A percentile compares a stretch with the other conserved stretches of the same genome.
phyloP scores from a whole-genome alignment of 352 stramenopile genomes.

The Globisporangium recalcitrans region DNA sequence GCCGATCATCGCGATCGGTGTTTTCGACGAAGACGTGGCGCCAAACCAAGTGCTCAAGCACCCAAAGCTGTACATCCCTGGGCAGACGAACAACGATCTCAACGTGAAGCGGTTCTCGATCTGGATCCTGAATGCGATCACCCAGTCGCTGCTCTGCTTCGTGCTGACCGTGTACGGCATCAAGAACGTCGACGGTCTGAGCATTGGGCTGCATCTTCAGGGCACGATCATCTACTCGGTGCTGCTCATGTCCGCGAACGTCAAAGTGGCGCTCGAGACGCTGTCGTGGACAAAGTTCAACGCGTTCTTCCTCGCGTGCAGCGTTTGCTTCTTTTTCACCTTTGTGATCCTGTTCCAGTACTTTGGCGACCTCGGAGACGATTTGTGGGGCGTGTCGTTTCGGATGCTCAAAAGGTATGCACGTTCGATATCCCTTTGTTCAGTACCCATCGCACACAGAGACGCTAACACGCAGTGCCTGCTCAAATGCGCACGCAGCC shows the following conservation, averaged over 20 bases:
- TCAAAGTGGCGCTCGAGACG: slow-evolving; percentile 73
- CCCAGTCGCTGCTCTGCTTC: slow-evolving; percentile 63
- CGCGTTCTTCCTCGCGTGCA: slow-evolving; percentile 45
- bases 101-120: slow-evolving; percentile 56
- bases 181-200: slow-evolving; percentile 30
- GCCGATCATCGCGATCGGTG: slow-evolving; percentile 86
- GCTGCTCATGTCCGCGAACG: slow-evolving; percentile 70
- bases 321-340: slow-evolving; percentile 52
- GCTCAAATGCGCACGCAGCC: slow-evolving; percentile 21
- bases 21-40: slow-evolving; percentile 76
- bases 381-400: slow-evolving; percentile 49
- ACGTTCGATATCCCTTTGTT: background rate
- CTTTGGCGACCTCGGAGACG: slow-evolving; percentile 40
- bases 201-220: slow-evolving; percentile 48
- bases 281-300: slow-evolving; percentile 78
- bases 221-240: slow-evolving; percentile 64
- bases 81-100: slow-evolving; percentile 58
- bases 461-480: background rate
- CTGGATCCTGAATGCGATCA: slow-evolving; percentile 65
- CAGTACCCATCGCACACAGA: too few relatives aligned
- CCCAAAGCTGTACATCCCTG: slow-evolving; percentile 52
- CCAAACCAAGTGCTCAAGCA: slow-evolving; percentile 53
- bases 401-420: slow-evolving; percentile 49
- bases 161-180: slow-evolving; percentile 44
- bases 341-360: slow-evolving; percentile 60